Evolutionary conservation across 2,329 filamentous ascomycete genomes (phyloP).

Genomic region (Helotiales sp.): DNA sequence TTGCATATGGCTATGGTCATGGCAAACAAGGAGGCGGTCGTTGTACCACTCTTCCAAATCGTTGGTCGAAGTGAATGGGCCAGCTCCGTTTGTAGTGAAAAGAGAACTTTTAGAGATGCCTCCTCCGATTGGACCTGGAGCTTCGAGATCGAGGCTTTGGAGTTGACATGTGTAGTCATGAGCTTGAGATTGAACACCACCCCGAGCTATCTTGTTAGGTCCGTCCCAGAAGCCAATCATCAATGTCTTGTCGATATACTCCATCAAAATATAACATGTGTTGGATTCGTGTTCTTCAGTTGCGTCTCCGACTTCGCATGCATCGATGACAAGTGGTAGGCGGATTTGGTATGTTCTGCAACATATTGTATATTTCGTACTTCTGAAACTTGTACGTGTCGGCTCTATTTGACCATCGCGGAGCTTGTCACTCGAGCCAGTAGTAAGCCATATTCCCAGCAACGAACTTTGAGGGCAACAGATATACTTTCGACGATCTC

Average conservation of each 20-base stretch:
- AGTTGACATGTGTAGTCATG: conserved; percentile 13
- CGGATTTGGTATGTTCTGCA: conserved; percentile 9
- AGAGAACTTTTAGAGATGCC: conserved; percentile 10
- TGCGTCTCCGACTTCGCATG: conserved; percentile 12
- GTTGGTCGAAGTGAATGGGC: conserved; percentile 12
- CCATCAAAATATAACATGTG: conserved; percentile 18
- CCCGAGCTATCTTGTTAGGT: conserved; percentile 4
- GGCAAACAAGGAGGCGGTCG: conserved; percentile 13
- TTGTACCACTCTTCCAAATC: conserved; percentile 23
- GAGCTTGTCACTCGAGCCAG: conserved; percentile 16
- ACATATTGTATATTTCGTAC: conserved; percentile 16
- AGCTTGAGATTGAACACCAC: conserved; percentile 5
- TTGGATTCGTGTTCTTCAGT: conserved; percentile 13
- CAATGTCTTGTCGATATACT: conserved; percentile 13
- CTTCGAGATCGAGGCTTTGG: conserved; percentile 4
- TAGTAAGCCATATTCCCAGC: background rate
- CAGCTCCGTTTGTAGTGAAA: conserved; percentile 17
- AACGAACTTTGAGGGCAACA: background rate
- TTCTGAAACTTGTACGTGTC: conserved; percentile 13
- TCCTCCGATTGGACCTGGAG: conserved; percentile 16
- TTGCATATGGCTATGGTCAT: conserved; percentile 1
- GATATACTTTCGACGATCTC: background rate
- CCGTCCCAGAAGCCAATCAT: conserved; percentile 13
- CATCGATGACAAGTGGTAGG: conserved; percentile 17
- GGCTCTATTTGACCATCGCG: conserved; percentile 13